Conservation (phyloP, 2,329 filamentous ascomycete genomes). For the Calonectria pseudoreteaudii region DNA sequence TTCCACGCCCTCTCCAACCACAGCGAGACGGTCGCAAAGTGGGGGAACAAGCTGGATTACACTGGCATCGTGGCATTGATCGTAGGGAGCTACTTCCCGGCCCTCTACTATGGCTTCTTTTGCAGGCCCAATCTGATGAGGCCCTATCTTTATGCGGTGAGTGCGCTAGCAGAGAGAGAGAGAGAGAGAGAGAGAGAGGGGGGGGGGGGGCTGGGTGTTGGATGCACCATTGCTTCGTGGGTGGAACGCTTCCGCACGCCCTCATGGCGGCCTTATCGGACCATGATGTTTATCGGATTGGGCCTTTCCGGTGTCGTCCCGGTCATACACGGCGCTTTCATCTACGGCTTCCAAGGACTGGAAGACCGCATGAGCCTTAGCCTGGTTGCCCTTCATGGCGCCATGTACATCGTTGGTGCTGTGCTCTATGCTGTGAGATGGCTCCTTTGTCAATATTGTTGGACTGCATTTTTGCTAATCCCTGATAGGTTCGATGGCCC, state of each 20-base stretch:
- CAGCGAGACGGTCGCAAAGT: conserved; percentile 78
- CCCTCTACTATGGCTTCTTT: conserved; percentile 88
- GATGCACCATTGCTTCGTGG: conserved; percentile 81
- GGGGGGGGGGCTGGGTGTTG: conserved; percentile 71
- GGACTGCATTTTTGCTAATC: not conserved
- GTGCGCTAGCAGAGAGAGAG: too few relatives aligned
- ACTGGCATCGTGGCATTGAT: conserved; percentile 93
- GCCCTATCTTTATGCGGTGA: conserved; percentile 81
- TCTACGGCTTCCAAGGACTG: conserved; percentile 76
- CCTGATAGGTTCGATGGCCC: conserved; percentile 77
- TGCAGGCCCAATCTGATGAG: conserved; percentile 74
- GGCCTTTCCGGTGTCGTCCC: conserved; percentile 87
- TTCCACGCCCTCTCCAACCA: conserved; percentile 91
- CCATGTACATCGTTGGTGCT: conserved; percentile 87
- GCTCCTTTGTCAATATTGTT: not conserved
- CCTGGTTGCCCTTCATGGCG: conserved; percentile 84
- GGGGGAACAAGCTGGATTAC: conserved; percentile 95
- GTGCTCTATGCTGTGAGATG: conserved; percentile 81
- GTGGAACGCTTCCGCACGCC: conserved; percentile 88
- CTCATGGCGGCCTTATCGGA: conserved; percentile 84
- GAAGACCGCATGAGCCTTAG: conserved; percentile 80
- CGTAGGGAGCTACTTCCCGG: conserved; percentile 90
- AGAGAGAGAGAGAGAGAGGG: too few relatives aligned
- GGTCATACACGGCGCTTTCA: conserved; percentile 77
- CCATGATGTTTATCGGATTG: conserved; percentile 89